Percentiles rank a stretch among this genome's conserved stretches.
Conservation (phyloP, 306 rosid genomes). For the Sicyos edulis region DNA sequence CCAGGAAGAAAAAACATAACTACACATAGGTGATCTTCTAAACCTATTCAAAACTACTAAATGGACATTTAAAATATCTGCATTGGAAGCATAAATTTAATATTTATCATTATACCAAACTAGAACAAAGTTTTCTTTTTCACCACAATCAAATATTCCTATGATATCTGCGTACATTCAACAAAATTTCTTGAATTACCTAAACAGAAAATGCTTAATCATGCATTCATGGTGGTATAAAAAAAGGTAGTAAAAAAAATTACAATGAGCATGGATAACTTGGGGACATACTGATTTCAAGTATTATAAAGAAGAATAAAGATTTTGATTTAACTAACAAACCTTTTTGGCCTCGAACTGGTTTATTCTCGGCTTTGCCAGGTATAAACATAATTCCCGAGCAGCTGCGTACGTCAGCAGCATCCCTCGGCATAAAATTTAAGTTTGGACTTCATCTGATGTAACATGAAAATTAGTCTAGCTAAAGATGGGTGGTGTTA, state of each 20-base stretch:
- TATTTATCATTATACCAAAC: background rate
- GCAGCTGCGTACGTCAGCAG: background rate
- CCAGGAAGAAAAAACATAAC: background rate
- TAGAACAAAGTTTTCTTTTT: background rate
- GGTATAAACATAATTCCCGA: background rate
- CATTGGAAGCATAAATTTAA: background rate
- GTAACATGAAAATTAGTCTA: background rate
- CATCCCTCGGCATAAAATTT: background rate
- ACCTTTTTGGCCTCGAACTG: background rate
- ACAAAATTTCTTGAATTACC: too few relatives aligned
- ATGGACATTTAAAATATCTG: background rate
- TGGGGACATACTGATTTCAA: background rate
- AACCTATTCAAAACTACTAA: background rate
- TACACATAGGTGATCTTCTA: background rate
- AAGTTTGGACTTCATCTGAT: background rate
- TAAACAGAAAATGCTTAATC: background rate
- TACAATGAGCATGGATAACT: background rate
- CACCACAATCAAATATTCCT: background rate
- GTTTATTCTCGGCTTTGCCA: background rate
- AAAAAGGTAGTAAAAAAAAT: background rate
- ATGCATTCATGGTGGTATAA: background rate
- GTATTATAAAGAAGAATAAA: background rate
- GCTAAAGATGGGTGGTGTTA: constrained; percentile 23
- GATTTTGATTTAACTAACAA: background rate
- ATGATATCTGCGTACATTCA: background rate